A percentile compares a stretch with the other conserved stretches of the same genome.
Conservation (phyloP, 768 basidiomycete species). For the Albatrellus ellisii region DNA sequence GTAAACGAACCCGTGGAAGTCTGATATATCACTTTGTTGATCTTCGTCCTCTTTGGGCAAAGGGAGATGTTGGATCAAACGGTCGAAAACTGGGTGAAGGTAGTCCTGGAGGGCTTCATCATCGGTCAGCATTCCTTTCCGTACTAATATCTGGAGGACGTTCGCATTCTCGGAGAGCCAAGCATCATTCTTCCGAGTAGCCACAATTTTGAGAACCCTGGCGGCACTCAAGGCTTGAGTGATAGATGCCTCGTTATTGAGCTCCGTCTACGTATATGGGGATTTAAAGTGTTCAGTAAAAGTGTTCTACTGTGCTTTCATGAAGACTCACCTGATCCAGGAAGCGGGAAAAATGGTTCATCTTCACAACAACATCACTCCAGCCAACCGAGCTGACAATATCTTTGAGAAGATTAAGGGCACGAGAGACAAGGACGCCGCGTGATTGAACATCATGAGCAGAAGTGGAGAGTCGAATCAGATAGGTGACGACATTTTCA, state of each 20-base stretch:
- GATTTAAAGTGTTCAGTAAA: too few species aligned
- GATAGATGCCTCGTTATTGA: conserved; percentile 51
- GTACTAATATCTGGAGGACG: conserved; percentile 69
- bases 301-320: too few species aligned
- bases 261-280: conserved; percentile 59
- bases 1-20: conserved; percentile 70
- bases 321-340: conserved; percentile 61
- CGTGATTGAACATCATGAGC: conserved; percentile 38
- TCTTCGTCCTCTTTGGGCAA: conserved; percentile 69
- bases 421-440: conserved; percentile 41
- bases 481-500: conserved; percentile 89
- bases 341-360: conserved; percentile 78
- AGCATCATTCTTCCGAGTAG: conserved; percentile 65
- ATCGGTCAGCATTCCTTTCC: conserved; percentile 76
- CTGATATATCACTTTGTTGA: conserved; percentile 46
- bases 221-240: conserved; percentile 67
- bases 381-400: conserved; percentile 79
- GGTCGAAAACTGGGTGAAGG: conserved; percentile 72
- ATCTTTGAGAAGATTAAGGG: conserved; percentile 52
- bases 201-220: conserved; percentile 79
- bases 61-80: conserved; percentile 64
- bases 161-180: conserved; percentile 71
- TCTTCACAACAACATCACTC: conserved; percentile 84
- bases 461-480: conserved; percentile 80
- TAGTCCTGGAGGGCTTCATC: conserved; percentile 72